Conservation (phyloP, 2,329 filamentous ascomycete genomes). For the Lachnellula hyalina region DNA sequence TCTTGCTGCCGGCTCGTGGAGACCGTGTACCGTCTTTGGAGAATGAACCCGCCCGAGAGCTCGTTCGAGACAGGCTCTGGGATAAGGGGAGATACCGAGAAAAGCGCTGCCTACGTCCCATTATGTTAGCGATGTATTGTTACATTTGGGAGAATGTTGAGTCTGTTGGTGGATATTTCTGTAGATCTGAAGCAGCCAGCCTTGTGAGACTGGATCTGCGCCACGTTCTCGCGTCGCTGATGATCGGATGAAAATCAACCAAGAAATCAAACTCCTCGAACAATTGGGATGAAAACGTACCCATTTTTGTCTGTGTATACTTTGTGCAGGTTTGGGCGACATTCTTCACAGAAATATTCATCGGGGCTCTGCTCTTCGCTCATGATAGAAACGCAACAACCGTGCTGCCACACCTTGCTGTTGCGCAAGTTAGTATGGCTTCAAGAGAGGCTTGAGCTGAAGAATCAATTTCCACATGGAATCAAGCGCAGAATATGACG, state of each 20-base stretch:
- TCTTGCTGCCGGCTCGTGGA: conserved; percentile 48
- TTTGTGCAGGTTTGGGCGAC: conserved; percentile 84
- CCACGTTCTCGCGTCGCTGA: conserved; percentile 30
- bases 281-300: conserved; percentile 49
- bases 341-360: conserved; percentile 97
- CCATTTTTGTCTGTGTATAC: conserved; percentile 76
- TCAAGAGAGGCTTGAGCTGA: no score
- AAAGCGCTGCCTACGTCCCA: conserved; percentile 53
- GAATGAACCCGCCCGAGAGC: conserved; percentile 59
- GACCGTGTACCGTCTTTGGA: conserved; percentile 56
- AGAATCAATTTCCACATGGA: no score
- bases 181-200: conserved; percentile 25
- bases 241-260: conserved; percentile 14
- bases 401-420: conserved; percentile 96
- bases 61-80: conserved; percentile 46
- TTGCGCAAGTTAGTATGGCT: no score
- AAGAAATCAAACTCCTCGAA: conserved; percentile 13
- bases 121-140: conserved; percentile 34
- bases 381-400: conserved; percentile 94
- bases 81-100: conserved; percentile 60
- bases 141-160: conserved; percentile 5
- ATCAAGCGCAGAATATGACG: no score
- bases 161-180: conserved; percentile 8
- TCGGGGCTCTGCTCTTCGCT: conserved; percentile 90
- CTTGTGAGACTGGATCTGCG: conserved; percentile 31